Base-by-base conservation (phyloP, 1,284 basidiomycete species). In the Fomitopsis schrenkii region DNA sequence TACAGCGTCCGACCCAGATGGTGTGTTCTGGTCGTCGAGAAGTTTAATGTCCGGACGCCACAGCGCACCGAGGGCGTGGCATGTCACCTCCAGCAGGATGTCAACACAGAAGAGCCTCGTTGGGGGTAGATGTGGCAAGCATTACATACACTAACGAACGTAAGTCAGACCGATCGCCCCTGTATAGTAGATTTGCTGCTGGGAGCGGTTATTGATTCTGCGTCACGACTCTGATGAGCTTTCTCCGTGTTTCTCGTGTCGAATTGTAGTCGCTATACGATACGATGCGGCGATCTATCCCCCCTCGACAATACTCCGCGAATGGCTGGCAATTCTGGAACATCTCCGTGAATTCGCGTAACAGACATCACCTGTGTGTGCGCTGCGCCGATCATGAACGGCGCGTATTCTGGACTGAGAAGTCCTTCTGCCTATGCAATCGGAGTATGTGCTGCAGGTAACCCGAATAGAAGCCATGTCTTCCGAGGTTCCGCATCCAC, bases 31-130 rank as follows among this genome's bases (percentile, higher is more conserved):
- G 35, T n/a, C 35, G 35, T 40, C 35, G 52, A 17, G 52, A 54
- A 40, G 52, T 26, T 54, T 54, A 33, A 54, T 54, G 15, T 54
- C 52, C 52, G 52, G 52, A 54, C 52, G 52, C 52, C 52, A 54
- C 52, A 54, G 52, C n/a, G 36, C 52, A 30, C 33, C 33, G 36
- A 10, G 52, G 52, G 52, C 35, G 52, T 54, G 35, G 35, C 35
- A 26, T 35, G 52, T 36, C 35, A 19, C 52, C n/a, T 17, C 9
- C 33, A 26, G 8, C 19, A 17, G 35, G 28, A 54, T 12, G 9
- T 22, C 19, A 30, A 40, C 36, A 26, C 33, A 17, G 52, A 54
- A 54, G 35, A 40, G 7, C 12, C 26, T 50, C 28, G 4, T 50
- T 12, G 28, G 30, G 48, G 48, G 30, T 26, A 12, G 46, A 30